Conservation (phyloP, 106 monocot species). For the Agapanthus africanus region DNA sequence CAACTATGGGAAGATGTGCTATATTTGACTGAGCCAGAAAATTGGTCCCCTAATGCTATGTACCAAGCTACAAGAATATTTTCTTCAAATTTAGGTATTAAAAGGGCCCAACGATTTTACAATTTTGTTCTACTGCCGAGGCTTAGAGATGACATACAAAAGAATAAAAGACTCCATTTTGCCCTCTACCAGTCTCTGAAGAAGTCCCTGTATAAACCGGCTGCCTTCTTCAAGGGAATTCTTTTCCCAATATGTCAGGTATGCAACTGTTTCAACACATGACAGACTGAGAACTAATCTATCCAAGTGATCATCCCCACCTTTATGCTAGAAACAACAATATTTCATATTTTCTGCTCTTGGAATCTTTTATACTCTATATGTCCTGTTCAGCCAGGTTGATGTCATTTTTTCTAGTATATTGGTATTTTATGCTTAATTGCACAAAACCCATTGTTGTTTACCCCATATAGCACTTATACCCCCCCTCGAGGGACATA, state of each 20-base stretch:
- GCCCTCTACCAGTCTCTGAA: conserved; percentile 82
- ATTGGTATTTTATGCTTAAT: too few relatives aligned
- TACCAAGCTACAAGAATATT: conserved; percentile 90
- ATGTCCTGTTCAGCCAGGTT: too few relatives aligned
- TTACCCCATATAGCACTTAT: too few relatives aligned
- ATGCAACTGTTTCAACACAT: not conserved
- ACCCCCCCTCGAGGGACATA: too few relatives aligned
- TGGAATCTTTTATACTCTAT: too few relatives aligned
- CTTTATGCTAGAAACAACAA: too few relatives aligned
- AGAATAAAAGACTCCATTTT: conserved; percentile 91
- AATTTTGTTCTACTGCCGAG: conserved; percentile 76
- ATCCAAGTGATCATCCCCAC: not conserved
- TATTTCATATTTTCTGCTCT: too few relatives aligned
- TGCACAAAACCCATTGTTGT: too few relatives aligned
- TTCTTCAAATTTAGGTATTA: conserved; percentile 66
- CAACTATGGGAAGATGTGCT: conserved; percentile 83
- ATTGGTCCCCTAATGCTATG: conserved; percentile 96
- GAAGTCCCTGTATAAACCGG: conserved; percentile 89
- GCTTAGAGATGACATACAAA: conserved; percentile 86
- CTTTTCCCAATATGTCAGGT: conserved; percentile 92
- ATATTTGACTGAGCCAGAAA: conserved; percentile 78
- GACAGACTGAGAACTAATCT: not conserved
- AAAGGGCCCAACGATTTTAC: conserved; percentile 65
- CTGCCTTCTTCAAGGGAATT: conserved; percentile 92
- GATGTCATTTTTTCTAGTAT: too few relatives aligned